Conservation (phyloP, 768 basidiomycete species). For the Suillus subalutaceus region DNA sequence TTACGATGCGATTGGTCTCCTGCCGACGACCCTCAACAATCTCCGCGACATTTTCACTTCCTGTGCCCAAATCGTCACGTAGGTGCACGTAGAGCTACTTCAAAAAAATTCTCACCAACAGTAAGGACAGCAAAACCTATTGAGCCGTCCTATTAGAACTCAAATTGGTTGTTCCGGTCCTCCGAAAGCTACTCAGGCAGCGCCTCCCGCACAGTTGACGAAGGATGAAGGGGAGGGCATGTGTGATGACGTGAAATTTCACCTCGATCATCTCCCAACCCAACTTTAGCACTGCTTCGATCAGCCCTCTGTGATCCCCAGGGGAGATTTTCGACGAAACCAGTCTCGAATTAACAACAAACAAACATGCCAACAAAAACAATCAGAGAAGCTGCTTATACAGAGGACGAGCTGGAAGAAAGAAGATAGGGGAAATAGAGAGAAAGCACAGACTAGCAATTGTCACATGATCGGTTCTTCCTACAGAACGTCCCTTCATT, state of each 20-base stretch:
- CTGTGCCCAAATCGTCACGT: no score
- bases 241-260: not conserved
- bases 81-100: no score
- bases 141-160: conserved; percentile 81
- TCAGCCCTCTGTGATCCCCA: not conserved
- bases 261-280: not conserved
- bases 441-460: not conserved
- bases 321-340: no score
- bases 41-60: conserved; percentile 63
- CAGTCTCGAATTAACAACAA: no score
- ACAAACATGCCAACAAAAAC: no score
- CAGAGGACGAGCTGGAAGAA: not conserved
- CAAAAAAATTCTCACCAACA: no score
- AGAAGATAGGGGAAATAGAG: not conserved
- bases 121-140: conserved; percentile 64
- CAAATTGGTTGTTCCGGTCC: conserved; percentile 54
- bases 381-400: not conserved
- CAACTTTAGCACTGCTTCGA: not conserved
- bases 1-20: conserved; percentile 78
- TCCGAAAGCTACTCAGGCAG: not conserved
- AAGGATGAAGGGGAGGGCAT: not conserved
- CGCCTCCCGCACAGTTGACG: not conserved
- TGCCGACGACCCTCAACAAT: conserved; percentile 56
- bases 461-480: not conserved
- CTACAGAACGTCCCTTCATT: not conserved